phyloP scores from a whole-genome alignment of 2,329 filamentous ascomycete species.

The Onygena corvina region DNA sequence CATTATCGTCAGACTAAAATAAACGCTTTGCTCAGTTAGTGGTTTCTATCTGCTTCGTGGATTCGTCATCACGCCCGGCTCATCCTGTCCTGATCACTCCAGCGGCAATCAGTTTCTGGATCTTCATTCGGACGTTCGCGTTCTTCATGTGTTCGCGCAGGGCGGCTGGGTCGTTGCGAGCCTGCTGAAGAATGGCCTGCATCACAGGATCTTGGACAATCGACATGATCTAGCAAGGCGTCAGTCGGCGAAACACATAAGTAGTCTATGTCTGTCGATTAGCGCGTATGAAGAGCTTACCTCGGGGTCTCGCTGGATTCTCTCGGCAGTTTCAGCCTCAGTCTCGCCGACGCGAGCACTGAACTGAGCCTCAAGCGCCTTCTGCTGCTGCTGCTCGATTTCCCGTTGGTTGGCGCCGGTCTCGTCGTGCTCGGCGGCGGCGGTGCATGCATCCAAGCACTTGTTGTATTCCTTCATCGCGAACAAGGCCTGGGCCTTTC shows the following conservation, averaged over 20 bases:
- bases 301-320: conserved; percentile 81
- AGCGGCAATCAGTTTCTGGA: conserved; percentile 87
- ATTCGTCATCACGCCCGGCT: conserved; percentile 19
- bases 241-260: not conserved
- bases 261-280: not conserved
- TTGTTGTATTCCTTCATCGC: conserved; percentile 98
- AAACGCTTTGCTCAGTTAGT: not conserved
- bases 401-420: conserved; percentile 74
- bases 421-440: conserved; percentile 65
- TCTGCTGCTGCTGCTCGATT: conserved; percentile 88
- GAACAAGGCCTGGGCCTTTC: conserved; percentile 89
- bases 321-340: conserved; percentile 86
- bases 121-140: conserved; percentile 68
- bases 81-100: conserved; percentile 74
- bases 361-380: conserved; percentile 84
- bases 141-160: conserved; percentile 98
- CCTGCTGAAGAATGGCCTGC: conserved; percentile 94
- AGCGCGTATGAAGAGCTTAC: conserved; percentile 39
- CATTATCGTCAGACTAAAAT: not conserved
- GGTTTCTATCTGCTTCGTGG: not conserved
- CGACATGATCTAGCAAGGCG: conserved; percentile 52
- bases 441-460: conserved; percentile 76
- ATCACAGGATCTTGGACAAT: conserved; percentile 95
- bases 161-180: conserved; percentile 81
- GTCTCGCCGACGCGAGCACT: conserved; percentile 83